Conservation (phyloP, 805 yeast species). For the Cyberlindnera nakhonratchasimensis region DNA sequence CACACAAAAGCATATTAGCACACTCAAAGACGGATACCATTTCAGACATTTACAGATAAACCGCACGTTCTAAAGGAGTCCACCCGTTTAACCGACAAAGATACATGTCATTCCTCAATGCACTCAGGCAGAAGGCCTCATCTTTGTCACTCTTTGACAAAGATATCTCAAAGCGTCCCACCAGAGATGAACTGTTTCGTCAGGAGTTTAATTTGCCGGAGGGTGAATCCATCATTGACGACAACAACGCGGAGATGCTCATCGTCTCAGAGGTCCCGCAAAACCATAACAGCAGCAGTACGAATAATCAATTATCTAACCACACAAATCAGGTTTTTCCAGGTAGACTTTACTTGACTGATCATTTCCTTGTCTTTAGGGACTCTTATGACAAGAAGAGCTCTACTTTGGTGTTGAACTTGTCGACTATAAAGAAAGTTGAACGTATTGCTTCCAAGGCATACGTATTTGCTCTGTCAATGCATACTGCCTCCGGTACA, state of each 20-base stretch:
- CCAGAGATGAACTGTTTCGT: conserved; percentile 67
- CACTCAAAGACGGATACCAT: no score
- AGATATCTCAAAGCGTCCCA: conserved; percentile 19
- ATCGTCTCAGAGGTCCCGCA: conserved; percentile 24
- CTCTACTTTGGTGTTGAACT: conserved; percentile 66
- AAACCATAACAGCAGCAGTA: conserved; percentile 11
- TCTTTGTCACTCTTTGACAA: conserved; percentile 40
- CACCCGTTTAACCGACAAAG: no score
- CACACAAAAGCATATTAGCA: no score
- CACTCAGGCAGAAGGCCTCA: conserved; percentile 45
- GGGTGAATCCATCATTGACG: conserved; percentile 60
- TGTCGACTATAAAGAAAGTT: conserved; percentile 77
- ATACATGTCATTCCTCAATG: conserved; percentile 44
- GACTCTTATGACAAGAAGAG: conserved; percentile 66
- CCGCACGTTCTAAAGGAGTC: no score
- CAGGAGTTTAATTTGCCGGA: conserved; percentile 68
- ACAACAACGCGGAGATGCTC: conserved; percentile 62
- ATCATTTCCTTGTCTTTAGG: conserved; percentile 70
- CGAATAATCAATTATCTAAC: conserved; percentile 15
- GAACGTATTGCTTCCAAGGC: conserved; percentile 78
- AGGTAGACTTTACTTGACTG: conserved; percentile 70
- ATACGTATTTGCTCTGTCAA: conserved; percentile 73
- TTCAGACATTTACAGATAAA: no score
- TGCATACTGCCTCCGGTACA: conserved; percentile 64
- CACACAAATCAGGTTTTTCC: conserved; percentile 40